These are phyloP conservation scores for Picochlorum sp. DNA, from an alignment of 139 green algal genomes.

Conservation along the genomic window DNA sequence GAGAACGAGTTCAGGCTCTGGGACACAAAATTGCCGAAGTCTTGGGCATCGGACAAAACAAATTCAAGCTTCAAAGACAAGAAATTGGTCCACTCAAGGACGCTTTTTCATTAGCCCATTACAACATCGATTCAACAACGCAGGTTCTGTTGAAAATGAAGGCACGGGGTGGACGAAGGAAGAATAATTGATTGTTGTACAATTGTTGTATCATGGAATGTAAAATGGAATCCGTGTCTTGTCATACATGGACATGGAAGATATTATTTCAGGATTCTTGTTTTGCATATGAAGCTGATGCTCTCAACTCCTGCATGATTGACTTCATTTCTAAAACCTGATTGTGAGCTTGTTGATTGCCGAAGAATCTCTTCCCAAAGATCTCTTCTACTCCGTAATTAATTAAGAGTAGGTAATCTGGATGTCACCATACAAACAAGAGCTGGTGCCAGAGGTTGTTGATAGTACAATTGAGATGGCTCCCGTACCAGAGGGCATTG, in stretches of 20 bases:
- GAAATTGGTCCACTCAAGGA: slow-evolving; percentile 63
- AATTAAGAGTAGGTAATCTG: too few species aligned
- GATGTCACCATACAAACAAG: too few species aligned
- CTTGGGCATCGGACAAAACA: slow-evolving; percentile 54
- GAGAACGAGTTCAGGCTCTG: slow-evolving; percentile 44
- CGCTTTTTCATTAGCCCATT: slow-evolving; percentile 64
- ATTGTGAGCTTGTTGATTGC: slow-evolving; percentile 14
- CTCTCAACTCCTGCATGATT: background rate
- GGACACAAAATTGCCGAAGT: slow-evolving; percentile 57
- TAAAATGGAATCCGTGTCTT: too few species aligned
- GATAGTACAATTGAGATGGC: too few species aligned
- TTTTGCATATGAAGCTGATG: too few species aligned
- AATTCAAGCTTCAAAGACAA: slow-evolving; percentile 61
- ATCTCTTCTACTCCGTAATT: too few species aligned
- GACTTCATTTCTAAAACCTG: background rate
- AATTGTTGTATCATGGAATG: background rate
- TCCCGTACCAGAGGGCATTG: too few species aligned
- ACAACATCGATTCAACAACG: slow-evolving; percentile 66
- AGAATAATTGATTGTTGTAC: slow-evolving; percentile 42
- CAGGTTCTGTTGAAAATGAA: slow-evolving; percentile 57
- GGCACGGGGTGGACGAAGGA: slow-evolving; percentile 45
- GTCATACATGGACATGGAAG: too few species aligned
- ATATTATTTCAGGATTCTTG: too few species aligned
- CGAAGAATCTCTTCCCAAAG: too few species aligned
- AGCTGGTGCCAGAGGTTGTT: too few species aligned